These are phyloP conservation scores for Podila epicladia DNA, from an alignment of 192 early-diverging fungal genomes.

Conservation along the genomic window DNA sequence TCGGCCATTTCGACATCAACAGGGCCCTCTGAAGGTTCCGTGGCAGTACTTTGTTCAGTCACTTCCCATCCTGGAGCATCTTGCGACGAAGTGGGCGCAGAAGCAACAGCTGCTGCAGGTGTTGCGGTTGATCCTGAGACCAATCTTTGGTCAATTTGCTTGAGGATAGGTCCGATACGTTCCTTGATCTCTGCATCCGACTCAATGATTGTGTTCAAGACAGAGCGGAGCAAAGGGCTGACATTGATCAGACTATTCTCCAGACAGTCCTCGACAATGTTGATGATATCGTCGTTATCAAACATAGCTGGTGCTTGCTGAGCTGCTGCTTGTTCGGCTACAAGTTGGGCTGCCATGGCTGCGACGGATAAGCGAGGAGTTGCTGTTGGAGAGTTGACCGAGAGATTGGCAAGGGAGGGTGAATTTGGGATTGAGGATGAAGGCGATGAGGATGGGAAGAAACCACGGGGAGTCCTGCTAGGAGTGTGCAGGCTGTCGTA, in stretches of 20 bases:
- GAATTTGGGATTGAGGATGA: slow-evolving; percentile 12
- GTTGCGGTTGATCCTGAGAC: slow-evolving; percentile 5
- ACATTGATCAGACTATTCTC: slow-evolving; percentile 27
- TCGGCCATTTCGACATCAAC: neutral
- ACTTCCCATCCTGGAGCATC: too few relatives aligned
- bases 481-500: slow-evolving; percentile 10
- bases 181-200: slow-evolving; percentile 41
- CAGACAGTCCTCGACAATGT: slow-evolving; percentile 45
- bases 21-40: too few relatives aligned
- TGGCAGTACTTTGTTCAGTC: too few relatives aligned
- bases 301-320: slow-evolving; percentile 24
- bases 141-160: slow-evolving; percentile 37
- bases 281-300: slow-evolving; percentile 43
- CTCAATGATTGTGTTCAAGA: slow-evolving; percentile 46
- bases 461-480: neutral
- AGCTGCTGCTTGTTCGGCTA: slow-evolving; percentile 20
- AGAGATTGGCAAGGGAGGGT: slow-evolving; percentile 1
- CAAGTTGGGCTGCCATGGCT: slow-evolving; percentile 19
- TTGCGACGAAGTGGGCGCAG: too few relatives aligned
- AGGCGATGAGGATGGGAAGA: slow-evolving; percentile 11
- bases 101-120: too few relatives aligned
- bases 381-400: slow-evolving; percentile 9
- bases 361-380: slow-evolving; percentile 24
- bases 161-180: slow-evolving; percentile 28
- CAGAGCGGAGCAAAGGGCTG: slow-evolving; percentile 38